A percentile compares a stretch with the other conserved stretches of the same genome.
These are phyloP conservation scores for Chrysopogon serrulatus DNA, from an alignment of 176 grass and related monocot species.

Conservation along the genomic window DNA sequence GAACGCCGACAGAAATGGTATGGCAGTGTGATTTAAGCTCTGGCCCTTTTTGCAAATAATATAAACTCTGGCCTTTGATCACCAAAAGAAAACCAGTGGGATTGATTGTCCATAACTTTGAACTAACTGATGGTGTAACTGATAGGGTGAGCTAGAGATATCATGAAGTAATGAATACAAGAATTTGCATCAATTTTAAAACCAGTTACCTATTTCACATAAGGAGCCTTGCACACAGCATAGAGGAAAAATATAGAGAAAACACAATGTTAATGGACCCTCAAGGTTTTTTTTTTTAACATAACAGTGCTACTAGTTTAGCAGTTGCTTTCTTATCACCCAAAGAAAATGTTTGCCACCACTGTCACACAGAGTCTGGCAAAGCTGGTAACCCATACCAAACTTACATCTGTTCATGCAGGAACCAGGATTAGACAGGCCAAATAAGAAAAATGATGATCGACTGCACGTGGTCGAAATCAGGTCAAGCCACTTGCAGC, in stretches of 20 bases:
- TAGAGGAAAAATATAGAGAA: neutral
- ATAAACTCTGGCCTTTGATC: too few species aligned
- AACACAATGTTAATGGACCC: neutral
- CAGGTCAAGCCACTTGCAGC: neutral
- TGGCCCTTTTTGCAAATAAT: too few species aligned
- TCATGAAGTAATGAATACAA: neutral
- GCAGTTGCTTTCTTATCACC: neutral
- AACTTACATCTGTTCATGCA: neutral
- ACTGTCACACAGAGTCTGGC: neutral
- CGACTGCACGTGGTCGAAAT: slow-evolving; percentile 15
- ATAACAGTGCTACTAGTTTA: neutral
- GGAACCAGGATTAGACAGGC: neutral
- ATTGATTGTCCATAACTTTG: neutral
- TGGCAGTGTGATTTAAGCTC: too few species aligned
- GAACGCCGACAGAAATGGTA: too few species aligned
- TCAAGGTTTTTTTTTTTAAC: neutral
- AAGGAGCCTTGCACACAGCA: neutral
- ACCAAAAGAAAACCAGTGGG: neutral
- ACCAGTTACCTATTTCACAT: neutral
- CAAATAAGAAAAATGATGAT: neutral
- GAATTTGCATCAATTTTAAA: neutral
- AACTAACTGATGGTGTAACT: neutral
- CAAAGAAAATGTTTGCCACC: neutral
- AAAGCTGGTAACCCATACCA: neutral
- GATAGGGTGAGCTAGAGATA: neutral